Evolutionary conservation across 2,329 filamentous ascomycete species (phyloP).

Genomic region (Dactylellina parvicollis): DNA sequence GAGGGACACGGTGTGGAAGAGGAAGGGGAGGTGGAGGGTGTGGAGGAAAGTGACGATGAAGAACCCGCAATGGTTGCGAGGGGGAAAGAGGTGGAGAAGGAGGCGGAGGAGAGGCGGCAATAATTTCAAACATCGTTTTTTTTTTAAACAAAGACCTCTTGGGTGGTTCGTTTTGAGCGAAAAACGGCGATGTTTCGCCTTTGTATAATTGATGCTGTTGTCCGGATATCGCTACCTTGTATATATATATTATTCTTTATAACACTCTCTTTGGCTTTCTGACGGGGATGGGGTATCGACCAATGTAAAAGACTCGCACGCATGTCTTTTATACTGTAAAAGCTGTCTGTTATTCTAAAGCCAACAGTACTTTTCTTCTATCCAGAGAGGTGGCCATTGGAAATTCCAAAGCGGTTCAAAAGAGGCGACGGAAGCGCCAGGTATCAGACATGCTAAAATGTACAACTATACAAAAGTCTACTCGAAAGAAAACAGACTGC

Average conservation of each 20-base stretch:
- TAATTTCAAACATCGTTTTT: too few relatives aligned
- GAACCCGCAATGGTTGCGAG: conserved; percentile 18
- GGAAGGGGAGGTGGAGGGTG: conserved; percentile 48
- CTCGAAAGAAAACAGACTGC: background rate
- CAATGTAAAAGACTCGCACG: background rate
- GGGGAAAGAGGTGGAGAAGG: conserved; percentile 35
- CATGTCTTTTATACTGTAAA: too few relatives aligned
- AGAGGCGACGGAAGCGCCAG: conserved; percentile 11
- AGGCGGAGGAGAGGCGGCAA: conserved; percentile 20
- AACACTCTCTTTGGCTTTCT: background rate
- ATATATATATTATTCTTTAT: conserved; percentile 35
- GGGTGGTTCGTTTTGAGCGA: background rate
- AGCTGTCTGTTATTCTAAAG: too few relatives aligned
- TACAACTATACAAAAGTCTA: conserved; percentile 12
- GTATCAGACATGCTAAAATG: conserved; percentile 27
- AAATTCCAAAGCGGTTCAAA: background rate
- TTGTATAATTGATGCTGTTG: conserved; percentile 15
- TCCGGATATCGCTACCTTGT: conserved; percentile 18
- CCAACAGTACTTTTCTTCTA: too few relatives aligned
- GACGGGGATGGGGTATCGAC: background rate
- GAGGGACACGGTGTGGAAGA: conserved; percentile 54
- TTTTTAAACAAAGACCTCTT: too few relatives aligned
- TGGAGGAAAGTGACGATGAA: conserved; percentile 38
- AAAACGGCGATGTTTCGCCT: background rate
- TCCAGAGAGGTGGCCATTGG: background rate